Base-by-base conservation (phyloP, 257 asterid species). In the Solanum piurae region DNA sequence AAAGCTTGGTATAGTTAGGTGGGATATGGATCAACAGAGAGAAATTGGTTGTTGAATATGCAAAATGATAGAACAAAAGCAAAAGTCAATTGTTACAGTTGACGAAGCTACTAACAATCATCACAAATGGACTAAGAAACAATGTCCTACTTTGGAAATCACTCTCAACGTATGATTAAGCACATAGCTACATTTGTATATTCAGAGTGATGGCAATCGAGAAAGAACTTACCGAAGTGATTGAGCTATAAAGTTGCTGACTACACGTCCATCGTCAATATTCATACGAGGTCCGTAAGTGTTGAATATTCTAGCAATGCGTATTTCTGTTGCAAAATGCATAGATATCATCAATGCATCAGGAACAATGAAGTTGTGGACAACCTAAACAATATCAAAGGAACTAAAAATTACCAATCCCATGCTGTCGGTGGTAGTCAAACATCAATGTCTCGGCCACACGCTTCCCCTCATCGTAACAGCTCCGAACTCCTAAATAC, bases 261-360 rank as follows among this genome's bases (percentile, higher is more conserved):
- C 99, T 13, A 96, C 99, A 36, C 98, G 98, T 9, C 98, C 98
- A 88, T 96, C 99, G 16, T 96, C 99, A 33, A 96, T 96, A 87
- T 94, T 95, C 99, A 96, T 96, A 7, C 99, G 94, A 25, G 99
- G 99, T 11, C 99, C 99, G 71, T 96, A 96, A 6, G 99, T 96
- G 93, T 96, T 96, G 91, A 96, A 96, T 88, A 96, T 96, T 91
- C 99, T 94, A 27, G 99, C 99, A 83, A 96, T 96, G 79, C 99
- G 94, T 80, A 96, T 96, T 91, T 96, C 99, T 96, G 95, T 88
- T 42, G 86, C 74, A 66, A 34, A 66, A 58, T 33, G 25, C 38
- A 12, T 71, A 23, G 16, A 73, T n/a, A 23, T 55, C 33, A 29
- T 55, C n/a, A 58, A 25, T 18, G 29, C 62, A 27, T 27, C 12